Evolutionary conservation across 2,329 filamentous ascomycete genomes (phyloP).

Genomic region (Epichloe amarillans): DNA sequence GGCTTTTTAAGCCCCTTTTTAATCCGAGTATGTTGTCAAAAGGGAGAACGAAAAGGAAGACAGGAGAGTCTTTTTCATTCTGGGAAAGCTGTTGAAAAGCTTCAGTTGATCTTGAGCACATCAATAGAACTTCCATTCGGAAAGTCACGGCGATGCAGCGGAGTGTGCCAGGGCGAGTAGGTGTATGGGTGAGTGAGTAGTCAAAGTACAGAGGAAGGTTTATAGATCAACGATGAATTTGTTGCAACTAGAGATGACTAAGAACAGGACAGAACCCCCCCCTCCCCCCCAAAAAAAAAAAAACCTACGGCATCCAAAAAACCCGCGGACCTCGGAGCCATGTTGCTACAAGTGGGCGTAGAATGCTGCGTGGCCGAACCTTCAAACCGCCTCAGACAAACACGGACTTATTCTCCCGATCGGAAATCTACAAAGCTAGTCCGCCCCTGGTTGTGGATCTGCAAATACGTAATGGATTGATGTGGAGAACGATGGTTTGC

Average conservation of each 20-base stretch:
- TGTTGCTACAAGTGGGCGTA: not conserved
- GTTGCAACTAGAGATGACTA: not conserved
- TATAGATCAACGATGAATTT: not conserved
- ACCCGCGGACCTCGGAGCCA: not conserved
- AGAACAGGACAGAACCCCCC: not conserved
- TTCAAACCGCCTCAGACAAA: not conserved
- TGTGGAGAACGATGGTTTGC: not conserved
- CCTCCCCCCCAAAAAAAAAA: too few species aligned
- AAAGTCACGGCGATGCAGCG: not conserved
- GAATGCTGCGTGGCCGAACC: not conserved
- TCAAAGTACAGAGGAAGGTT: not conserved
- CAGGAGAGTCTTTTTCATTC: not conserved
- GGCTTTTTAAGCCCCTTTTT: not conserved
- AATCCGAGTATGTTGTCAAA: not conserved
- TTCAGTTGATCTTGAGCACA: not conserved
- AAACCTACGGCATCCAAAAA: too few species aligned
- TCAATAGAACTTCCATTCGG: not conserved
- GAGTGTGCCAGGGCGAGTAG: not conserved
- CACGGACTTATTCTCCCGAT: not conserved
- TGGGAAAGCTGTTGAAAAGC: not conserved
- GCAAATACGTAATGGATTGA: not conserved
- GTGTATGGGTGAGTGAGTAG: too few species aligned
- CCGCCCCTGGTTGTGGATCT: not conserved
- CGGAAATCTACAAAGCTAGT: not conserved
- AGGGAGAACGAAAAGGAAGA: not conserved